These are phyloP conservation scores for Trichosanthes cucumerina DNA, from an alignment of 306 rosid species.

Conservation along the genomic window DNA sequence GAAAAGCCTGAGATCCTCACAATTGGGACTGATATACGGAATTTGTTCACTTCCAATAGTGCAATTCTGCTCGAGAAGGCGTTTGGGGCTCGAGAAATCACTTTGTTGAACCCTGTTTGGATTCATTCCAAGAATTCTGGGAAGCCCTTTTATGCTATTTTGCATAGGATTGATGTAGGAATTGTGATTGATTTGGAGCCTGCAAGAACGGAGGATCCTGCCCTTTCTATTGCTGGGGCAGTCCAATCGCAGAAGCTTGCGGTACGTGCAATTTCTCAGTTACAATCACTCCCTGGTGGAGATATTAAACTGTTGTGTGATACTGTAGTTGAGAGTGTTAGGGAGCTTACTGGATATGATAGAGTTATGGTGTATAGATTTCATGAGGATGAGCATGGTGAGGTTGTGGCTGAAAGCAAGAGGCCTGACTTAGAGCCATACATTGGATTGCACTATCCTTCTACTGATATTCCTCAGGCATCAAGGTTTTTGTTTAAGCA, in stretches of 20 bases:
- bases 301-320: conserved; percentile 68
- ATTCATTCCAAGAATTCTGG: conserved; percentile 67
- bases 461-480: conserved; percentile 95
- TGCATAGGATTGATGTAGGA: conserved; percentile 82
- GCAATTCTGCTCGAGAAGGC: conserved; percentile 55
- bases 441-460: conserved; percentile 89
- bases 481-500: conserved; percentile 95
- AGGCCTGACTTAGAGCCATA: conserved; percentile 82
- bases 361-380: conserved; percentile 94
- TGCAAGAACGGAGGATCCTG: conserved; percentile 77
- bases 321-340: conserved; percentile 70
- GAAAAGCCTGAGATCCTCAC: conserved; percentile 28
- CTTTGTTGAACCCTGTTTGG: conserved; percentile 81
- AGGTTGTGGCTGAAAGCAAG: conserved; percentile 88
- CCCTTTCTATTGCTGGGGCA: conserved; percentile 91
- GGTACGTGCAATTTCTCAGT: conserved; percentile 71
- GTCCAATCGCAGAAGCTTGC: conserved; percentile 97
- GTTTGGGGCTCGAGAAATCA: conserved; percentile 71
- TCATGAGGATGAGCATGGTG: conserved; percentile 99
- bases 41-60: conserved; percentile 47
- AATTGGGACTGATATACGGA: conserved; percentile 55
- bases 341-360: conserved; percentile 78
- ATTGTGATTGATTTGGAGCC: conserved; percentile 92
- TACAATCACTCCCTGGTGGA: conserved; percentile 84
- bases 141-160: conserved; percentile 81